phyloP scores from a whole-genome alignment of 2,329 filamentous ascomycete species.

The Coniochaeta ligniaria region DNA sequence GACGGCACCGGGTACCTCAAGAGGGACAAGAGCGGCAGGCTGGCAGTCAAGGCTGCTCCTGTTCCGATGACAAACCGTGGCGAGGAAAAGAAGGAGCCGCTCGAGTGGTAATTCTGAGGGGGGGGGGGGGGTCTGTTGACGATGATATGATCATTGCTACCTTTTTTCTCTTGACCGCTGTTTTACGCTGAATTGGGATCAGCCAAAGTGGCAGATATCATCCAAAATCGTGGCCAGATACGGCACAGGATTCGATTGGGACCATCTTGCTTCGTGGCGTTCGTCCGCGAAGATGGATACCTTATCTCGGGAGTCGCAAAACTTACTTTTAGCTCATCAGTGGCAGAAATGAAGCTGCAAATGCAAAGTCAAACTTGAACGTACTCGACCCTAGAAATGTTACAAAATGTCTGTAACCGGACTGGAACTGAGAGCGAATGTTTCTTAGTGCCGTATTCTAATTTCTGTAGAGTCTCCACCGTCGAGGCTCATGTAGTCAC shows the following conservation, averaged over 20 bases:
- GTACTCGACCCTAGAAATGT: background rate
- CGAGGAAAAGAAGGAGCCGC: conserved; percentile 73
- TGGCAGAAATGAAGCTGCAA: background rate
- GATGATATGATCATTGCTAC: background rate
- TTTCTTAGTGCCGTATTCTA: too few relatives aligned
- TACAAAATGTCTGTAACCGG: background rate
- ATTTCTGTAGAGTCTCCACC: too few relatives aligned
- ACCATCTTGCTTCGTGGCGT: background rate
- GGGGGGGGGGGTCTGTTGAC: background rate
- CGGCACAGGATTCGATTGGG: background rate
- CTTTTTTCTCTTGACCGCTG: background rate
- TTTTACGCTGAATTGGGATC: background rate
- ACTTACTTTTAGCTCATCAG: background rate
- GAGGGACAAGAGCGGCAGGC: conserved; percentile 38
- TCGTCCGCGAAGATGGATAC: background rate
- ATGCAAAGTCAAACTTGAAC: background rate
- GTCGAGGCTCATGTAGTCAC: too few relatives aligned
- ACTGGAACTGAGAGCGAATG: background rate
- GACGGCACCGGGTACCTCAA: conserved; percentile 79
- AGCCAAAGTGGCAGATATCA: background rate
- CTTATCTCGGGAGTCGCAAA: background rate
- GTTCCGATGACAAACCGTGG: conserved; percentile 87
- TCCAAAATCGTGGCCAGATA: background rate
- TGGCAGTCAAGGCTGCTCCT: conserved; percentile 54
- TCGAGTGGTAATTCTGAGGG: conserved; percentile 67